Conservation (phyloP, 257 asterid genomes). For the Jasminum sambac region DNA sequence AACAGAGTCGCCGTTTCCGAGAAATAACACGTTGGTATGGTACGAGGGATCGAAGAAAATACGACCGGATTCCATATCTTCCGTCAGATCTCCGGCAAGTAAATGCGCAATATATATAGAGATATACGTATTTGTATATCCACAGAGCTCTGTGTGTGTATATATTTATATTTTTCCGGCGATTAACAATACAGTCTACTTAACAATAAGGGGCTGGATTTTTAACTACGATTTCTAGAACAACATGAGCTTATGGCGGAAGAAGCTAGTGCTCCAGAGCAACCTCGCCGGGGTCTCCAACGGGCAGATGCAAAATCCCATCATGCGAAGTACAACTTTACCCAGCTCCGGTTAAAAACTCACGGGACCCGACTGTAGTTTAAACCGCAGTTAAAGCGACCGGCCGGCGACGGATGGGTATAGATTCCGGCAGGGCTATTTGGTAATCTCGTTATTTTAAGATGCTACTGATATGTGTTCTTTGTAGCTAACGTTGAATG, state of each 20-base stretch:
- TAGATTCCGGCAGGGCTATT: slow-evolving; percentile 27
- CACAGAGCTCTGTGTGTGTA: slow-evolving; percentile 29
- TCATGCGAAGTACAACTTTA: slow-evolving; percentile 55
- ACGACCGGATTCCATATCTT: slow-evolving; percentile 72
- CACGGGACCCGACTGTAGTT: slow-evolving; percentile 20
- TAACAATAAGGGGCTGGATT: slow-evolving; percentile 21
- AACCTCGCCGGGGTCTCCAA: slow-evolving; percentile 92
- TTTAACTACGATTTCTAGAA: slow-evolving; percentile 41
- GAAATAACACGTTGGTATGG: slow-evolving; percentile 70
- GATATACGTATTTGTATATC: slow-evolving; percentile 21
- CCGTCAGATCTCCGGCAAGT: slow-evolving; percentile 39
- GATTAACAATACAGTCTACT: slow-evolving; percentile 23
- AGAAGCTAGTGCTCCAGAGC: slow-evolving; percentile 98
- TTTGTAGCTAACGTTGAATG: slow-evolving; percentile 52
- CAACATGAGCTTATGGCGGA: slow-evolving; percentile 97
- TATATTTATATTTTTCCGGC: slow-evolving; percentile 19
- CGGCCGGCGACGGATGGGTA: slow-evolving; percentile 8
- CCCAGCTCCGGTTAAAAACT: slow-evolving; percentile 54
- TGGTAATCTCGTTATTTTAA: slow-evolving; percentile 18
- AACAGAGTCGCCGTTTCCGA: slow-evolving; percentile 60
- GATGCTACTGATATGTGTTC: slow-evolving; percentile 17
- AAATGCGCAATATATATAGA: slow-evolving; percentile 1
- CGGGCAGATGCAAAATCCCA: slow-evolving; percentile 94
- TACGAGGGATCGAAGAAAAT: slow-evolving; percentile 71
- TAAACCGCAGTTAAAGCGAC: slow-evolving; percentile 4